phyloP scores from a whole-genome alignment of 768 basidiomycete genomes.

The Mycena epipterygia region DNA sequence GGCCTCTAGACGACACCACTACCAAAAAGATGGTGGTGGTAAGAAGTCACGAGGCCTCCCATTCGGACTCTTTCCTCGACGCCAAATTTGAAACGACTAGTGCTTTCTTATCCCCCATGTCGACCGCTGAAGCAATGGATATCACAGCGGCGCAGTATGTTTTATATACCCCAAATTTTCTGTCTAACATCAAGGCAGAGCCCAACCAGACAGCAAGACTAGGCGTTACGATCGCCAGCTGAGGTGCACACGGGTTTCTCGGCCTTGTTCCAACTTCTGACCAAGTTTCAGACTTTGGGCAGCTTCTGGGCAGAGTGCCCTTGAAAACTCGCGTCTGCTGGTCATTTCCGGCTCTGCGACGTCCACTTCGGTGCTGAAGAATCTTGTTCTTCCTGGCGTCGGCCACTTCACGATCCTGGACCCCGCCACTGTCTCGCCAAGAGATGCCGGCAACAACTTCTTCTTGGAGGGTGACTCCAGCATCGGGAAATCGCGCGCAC shows the following conservation, averaged over 20 bases:
- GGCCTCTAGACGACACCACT: no score
- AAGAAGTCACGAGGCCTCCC: no score
- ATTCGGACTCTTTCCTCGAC: no score
- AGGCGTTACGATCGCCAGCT: constrained; percentile 96
- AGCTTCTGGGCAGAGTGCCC: constrained; percentile 88
- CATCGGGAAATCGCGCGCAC: constrained; percentile 84
- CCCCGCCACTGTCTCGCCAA: constrained; percentile 65
- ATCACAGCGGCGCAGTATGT: constrained; percentile 23
- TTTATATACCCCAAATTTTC: not conserved
- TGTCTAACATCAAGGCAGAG: constrained; percentile 21
- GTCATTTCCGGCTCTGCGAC: constrained; percentile 87
- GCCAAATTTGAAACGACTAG: not conserved
- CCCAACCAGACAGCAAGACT: constrained; percentile 86
- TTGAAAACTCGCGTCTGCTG: constrained; percentile 87
- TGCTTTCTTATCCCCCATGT: not conserved
- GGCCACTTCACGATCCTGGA: constrained; percentile 97
- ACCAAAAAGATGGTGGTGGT: no score
- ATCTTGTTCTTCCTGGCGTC: constrained; percentile 95
- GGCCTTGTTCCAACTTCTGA: not conserved
- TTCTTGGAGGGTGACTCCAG: constrained; percentile 86
- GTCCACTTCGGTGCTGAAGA: constrained; percentile 92
- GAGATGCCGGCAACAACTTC: constrained; percentile 97
- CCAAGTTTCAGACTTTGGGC: constrained; percentile 80
- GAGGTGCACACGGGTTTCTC: constrained; percentile 62
- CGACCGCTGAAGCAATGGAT: constrained; percentile 26